A percentile compares a stretch with the other conserved stretches of the same genome.
Evolutionary conservation across 2,329 filamentous ascomycete species (phyloP).

Genomic region (Colletotrichum sp.): DNA sequence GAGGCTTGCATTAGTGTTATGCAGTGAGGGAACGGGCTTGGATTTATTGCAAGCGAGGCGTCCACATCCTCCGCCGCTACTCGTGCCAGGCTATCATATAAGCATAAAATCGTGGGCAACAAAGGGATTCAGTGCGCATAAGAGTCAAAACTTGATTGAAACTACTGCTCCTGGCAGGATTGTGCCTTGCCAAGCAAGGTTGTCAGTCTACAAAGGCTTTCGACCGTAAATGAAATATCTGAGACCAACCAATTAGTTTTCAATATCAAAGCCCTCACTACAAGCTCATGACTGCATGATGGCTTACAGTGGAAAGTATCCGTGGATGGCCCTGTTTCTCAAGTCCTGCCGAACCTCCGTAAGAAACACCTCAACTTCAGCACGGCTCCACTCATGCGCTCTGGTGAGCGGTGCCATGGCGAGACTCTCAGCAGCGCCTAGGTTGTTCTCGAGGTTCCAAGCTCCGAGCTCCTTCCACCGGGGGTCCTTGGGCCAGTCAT

Average conservation of each 20-base stretch:
- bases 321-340: background rate
- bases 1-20: background rate
- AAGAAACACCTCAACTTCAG: background rate
- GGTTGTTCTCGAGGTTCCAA: background rate
- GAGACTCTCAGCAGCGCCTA: background rate
- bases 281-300: too few relatives aligned
- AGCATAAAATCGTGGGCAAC: background rate
- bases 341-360: background rate
- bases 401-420: background rate
- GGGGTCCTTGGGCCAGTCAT: conserved; percentile 55
- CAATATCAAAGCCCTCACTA: accelerated
- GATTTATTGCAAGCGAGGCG: accelerated
- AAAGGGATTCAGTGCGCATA: accelerated
- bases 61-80: accelerated
- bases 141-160: background rate
- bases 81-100: too few relatives aligned
- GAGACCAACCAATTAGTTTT: background rate
- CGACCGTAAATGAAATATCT: background rate
- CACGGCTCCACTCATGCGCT: background rate
- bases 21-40: background rate
- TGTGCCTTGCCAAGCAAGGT: too few relatives aligned
- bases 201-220: background rate
- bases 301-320: background rate
- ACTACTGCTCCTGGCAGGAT: too few relatives aligned
- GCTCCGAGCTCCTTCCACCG: conserved; percentile 55